These are phyloP conservation scores for Tylopilus vinaceipallidus DNA, from an alignment of 768 basidiomycete genomes.

Conservation along the genomic window DNA sequence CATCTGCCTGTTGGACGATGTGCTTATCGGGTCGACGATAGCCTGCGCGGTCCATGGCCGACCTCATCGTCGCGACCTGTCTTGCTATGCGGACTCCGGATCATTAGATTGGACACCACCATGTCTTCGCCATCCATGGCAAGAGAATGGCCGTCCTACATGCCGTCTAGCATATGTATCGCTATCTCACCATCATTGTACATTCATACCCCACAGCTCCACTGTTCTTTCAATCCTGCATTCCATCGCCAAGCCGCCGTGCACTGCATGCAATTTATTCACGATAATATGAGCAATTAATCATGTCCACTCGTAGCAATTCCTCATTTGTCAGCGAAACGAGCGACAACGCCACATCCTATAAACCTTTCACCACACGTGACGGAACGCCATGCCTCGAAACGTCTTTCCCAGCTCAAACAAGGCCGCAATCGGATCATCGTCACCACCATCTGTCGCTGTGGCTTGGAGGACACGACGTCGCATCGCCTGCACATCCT, in stretches of 20 bases:
- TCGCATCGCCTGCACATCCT: slow-evolving; percentile 19
- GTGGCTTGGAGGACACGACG: slow-evolving; percentile 7
- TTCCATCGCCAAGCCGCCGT: background rate
- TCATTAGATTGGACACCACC: slow-evolving; percentile 12
- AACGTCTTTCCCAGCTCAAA: slow-evolving; percentile 24
- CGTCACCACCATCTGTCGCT: background rate
- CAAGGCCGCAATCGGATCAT: slow-evolving; percentile 13
- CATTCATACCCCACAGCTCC: background rate
- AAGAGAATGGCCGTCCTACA: background rate
- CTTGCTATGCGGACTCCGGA: slow-evolving; percentile 32
- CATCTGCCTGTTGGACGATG: too few species aligned
- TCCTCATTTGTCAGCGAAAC: background rate
- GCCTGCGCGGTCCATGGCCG: slow-evolving; percentile 25
- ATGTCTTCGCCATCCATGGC: background rate
- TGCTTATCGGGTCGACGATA: slow-evolving; percentile 9
- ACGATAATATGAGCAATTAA: background rate
- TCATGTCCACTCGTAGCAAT: background rate
- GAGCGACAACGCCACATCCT: background rate
- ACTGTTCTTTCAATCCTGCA: background rate
- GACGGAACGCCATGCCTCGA: slow-evolving; percentile 23
- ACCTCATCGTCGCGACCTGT: slow-evolving; percentile 32
- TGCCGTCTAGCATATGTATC: background rate
- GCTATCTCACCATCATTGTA: slow-evolving; percentile 4
- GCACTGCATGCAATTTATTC: background rate
- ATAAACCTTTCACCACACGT: slow-evolving; percentile 21